Conservation (phyloP, 768 basidiomycete species). For the Boletus coccyginus region DNA sequence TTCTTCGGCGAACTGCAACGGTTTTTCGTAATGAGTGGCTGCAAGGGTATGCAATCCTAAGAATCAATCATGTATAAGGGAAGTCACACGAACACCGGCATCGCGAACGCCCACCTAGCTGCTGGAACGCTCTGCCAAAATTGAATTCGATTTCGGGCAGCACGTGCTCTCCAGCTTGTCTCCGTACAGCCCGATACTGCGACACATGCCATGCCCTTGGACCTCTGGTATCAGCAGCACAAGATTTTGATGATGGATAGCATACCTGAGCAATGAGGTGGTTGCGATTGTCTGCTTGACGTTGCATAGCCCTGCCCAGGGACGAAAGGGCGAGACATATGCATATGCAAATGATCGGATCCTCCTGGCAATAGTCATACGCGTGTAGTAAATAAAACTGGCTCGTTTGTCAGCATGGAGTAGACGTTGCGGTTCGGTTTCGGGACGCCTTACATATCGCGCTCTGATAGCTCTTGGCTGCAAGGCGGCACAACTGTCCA, state of each 20-base stretch:
- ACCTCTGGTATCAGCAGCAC: neutral
- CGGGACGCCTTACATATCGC: conserved; percentile 71
- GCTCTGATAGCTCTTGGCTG: conserved; percentile 84
- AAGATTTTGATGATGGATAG: neutral
- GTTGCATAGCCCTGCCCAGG: conserved; percentile 85
- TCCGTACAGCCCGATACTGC: conserved; percentile 70
- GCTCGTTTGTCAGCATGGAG: neutral
- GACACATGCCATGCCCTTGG: conserved; percentile 78
- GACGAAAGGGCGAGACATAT: conserved; percentile 69
- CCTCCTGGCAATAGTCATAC: conserved; percentile 78
- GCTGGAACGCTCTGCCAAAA: conserved; percentile 80
- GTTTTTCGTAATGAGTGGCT: conserved; percentile 78
- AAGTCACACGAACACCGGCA: neutral
- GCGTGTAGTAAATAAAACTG: conserved; percentile 83
- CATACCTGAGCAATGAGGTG: conserved; percentile 54
- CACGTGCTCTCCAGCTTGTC: conserved; percentile 35
- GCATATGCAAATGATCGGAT: conserved; percentile 82
- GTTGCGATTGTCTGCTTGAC: conserved; percentile 92
- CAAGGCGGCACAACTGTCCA: conserved; percentile 70
- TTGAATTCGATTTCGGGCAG: conserved; percentile 88
- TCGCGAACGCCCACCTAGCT: neutral
- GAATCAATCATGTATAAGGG: neutral
- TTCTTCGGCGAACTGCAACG: conserved; percentile 58
- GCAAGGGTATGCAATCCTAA: conserved; percentile 80
- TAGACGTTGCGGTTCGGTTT: neutral